phyloP scores from a whole-genome alignment of 805 yeast genomes.

The Starmerella vaccinii region DNA sequence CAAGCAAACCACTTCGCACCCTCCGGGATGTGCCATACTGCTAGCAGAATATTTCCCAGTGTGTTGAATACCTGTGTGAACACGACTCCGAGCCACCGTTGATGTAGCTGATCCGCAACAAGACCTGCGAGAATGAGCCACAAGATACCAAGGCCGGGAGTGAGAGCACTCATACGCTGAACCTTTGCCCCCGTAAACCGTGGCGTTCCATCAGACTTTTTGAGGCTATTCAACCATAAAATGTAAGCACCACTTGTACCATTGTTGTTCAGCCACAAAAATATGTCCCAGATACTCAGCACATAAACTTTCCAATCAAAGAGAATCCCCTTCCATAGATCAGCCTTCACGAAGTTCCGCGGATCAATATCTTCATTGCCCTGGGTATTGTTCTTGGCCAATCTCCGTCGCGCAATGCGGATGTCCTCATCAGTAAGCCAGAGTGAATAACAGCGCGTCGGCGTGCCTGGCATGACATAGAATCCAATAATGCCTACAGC shows the following conservation, averaged over 20 bases:
- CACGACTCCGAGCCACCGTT: constrained; percentile 46
- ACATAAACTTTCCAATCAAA: constrained; percentile 51
- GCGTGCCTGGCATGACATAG: constrained; percentile 56
- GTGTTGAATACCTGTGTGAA: constrained; percentile 45
- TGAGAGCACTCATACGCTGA: constrained; percentile 43
- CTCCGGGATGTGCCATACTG: constrained; percentile 47
- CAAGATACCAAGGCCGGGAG: constrained; percentile 48
- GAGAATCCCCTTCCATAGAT: constrained; percentile 45
- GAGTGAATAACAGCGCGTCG: constrained; percentile 43
- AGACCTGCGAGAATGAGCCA: constrained; percentile 26
- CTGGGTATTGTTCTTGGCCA: constrained; percentile 22
- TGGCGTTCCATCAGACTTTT: constrained; percentile 32
- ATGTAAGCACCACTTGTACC: constrained; percentile 47
- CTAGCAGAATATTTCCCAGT: constrained; percentile 42
- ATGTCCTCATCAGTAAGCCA: constrained; percentile 50
- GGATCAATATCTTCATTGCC: constrained; percentile 16
- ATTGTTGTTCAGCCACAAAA: constrained; percentile 49
- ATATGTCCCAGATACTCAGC: constrained; percentile 43
- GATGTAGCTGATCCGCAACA: constrained; percentile 41
- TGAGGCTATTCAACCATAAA: constrained; percentile 50
- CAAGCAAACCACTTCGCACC: constrained; percentile 52
- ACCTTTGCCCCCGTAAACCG: constrained; percentile 30
- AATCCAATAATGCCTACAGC: constrained; percentile 49
- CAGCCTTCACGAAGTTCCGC: constrained; percentile 32
- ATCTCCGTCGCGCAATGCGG: constrained; percentile 40